Percentiles rank a stretch among this genome's conserved stretches.
These are phyloP conservation scores for Thalia dealbata DNA, from an alignment of 176 grass and related monocot species.

Conservation along the genomic window DNA sequence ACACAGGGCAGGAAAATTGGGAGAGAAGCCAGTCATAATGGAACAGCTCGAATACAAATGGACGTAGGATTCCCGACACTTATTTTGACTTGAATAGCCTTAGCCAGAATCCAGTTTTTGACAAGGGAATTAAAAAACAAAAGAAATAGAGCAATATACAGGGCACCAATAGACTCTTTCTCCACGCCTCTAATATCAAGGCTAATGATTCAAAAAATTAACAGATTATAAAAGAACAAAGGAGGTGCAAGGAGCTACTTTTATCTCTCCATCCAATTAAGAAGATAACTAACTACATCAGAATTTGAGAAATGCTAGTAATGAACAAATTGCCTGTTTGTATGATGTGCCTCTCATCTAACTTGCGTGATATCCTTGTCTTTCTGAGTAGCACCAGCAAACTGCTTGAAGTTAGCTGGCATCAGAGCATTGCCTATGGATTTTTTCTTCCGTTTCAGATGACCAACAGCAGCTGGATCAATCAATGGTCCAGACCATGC, in stretches of 20 bases:
- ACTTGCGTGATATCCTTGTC: not conserved
- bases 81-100: not conserved
- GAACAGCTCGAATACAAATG: not conserved
- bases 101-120: not conserved
- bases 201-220: not conserved
- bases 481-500: conserved; percentile 17
- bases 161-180: not conserved
- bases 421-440: not conserved
- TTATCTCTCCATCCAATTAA: not conserved
- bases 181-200: not conserved
- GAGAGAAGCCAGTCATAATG: not conserved
- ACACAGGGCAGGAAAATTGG: not conserved
- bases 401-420: conserved; percentile 2
- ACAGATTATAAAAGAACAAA: not conserved
- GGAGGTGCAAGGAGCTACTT: not conserved
- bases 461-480: not conserved
- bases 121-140: not conserved
- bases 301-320: not conserved
- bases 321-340: not conserved
- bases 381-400: conserved; percentile 4
- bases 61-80: conserved; percentile 2
- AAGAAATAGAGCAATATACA: conserved; percentile 6
- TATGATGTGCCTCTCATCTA: not conserved
- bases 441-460: conserved; percentile 10
- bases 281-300: not conserved